A percentile compares a stretch with the other conserved stretches of the same genome.
Conservation (phyloP, 495 filamentous ascomycete species). For the Echria macrotheca region DNA sequence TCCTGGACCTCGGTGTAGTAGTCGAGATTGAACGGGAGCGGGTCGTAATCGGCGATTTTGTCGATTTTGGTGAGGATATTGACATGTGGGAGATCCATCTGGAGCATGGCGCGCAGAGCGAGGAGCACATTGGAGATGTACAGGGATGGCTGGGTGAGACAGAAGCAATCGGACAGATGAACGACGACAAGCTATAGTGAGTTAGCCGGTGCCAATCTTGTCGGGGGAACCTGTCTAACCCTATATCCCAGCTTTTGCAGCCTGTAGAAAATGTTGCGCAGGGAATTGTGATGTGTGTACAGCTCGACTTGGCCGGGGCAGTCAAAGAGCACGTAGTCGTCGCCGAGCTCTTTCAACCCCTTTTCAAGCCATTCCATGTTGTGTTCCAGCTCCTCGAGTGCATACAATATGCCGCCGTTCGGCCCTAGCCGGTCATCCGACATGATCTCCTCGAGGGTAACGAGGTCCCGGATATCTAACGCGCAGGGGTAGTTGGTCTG, state of each 20-base stretch:
- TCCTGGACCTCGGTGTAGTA: slow-evolving; percentile 99
- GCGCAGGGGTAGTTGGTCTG: slow-evolving; percentile 72
- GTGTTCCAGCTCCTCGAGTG: slow-evolving; percentile 88
- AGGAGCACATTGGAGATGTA: slow-evolving; percentile 92
- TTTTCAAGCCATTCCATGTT: slow-evolving; percentile 87
- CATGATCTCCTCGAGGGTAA: slow-evolving; percentile 93
- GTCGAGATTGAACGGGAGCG: slow-evolving; percentile 87
- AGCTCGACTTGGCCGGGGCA: slow-evolving; percentile 96
- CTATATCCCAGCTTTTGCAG: slow-evolving; percentile 89
- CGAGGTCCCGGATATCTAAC: slow-evolving; percentile 81
- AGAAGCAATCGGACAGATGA: slow-evolving; percentile 87
- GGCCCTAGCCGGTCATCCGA: slow-evolving; percentile 83
- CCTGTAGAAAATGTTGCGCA: slow-evolving; percentile 84
- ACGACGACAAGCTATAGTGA: slow-evolving; percentile 71
- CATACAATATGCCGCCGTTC: slow-evolving; percentile 88
- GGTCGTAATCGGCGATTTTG: slow-evolving; percentile 68
- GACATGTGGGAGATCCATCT: slow-evolving; percentile 91
- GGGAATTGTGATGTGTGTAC: slow-evolving; percentile 85
- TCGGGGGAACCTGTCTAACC: slow-evolving; percentile 45
- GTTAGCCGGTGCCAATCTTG: slow-evolving; percentile 6
- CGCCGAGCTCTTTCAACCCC: slow-evolving; percentile 67
- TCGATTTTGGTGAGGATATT: slow-evolving; percentile 98
- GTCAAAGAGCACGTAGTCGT: slow-evolving; percentile 93
- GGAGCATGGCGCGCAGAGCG: slow-evolving; percentile 90
- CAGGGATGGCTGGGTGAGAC: slow-evolving; percentile 82